Base-by-base conservation (phyloP, 169 alveolate species). In the Eimeria maxima region DNA sequence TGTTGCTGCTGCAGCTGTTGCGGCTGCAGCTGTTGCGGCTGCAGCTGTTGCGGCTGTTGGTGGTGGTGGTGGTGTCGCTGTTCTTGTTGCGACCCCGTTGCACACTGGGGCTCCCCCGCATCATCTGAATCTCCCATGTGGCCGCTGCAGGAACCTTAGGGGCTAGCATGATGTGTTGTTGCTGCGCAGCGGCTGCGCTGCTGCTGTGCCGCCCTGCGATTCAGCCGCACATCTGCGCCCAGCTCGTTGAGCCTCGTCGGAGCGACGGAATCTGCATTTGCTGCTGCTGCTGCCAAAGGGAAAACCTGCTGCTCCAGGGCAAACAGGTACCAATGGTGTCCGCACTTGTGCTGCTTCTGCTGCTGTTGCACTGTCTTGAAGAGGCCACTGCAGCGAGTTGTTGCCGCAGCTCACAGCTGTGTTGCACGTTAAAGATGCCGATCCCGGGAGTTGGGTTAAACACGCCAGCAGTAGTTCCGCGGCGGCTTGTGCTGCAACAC, bases 91-190 rank as follows among this genome's bases (percentile, higher is more conserved):
- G 90, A 47, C 47, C n/a, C 45, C 45, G 90, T 57, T 63, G 90
- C 69, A 50, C 8, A 50, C 11, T 3, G 13, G 90, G 63, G 90
- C 38, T 47, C 71, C 45, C 24, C 44, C 71, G 90, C 90, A 13
- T 81, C 90, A 27, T 45, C 71, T 81, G 90, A 45, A 81, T 71
- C 90, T 81, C 90, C 90, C 90, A 81, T 81, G 90, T 44, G 90
- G 90, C 65, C n/a, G 65, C 73, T 81, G 45, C 90, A 50, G 71
- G 50, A 47, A 81, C 73, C 45, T 50, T 44, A 81, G 45, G 24
- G 90, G 90, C 50, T 24, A 81, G 44, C 90, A 81, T 81, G 44
- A 44, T 81, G 90, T 81, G 33, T 10, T 76, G 87, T 29, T 27
- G 55, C 55, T 76, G 87, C 87, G 81, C 81, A 24, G 81, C 81